A percentile compares a stretch with the other conserved stretches of the same genome.
Evolutionary conservation across 192 early-diverging fungal genomes (phyloP).

Genomic region (Podochytrium sp.): DNA sequence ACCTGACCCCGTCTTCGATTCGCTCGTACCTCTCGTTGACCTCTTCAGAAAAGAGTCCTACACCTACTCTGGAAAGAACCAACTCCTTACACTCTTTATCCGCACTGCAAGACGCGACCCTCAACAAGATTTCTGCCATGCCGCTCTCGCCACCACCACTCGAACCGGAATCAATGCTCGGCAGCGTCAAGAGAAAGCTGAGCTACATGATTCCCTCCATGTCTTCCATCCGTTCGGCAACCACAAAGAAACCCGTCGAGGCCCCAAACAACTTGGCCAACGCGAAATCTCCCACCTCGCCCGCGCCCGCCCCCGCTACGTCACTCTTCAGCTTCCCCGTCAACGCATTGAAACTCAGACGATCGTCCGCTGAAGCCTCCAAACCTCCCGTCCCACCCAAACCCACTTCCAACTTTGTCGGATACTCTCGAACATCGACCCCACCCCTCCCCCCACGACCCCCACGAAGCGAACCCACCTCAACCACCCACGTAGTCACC

Average conservation of each 20-base stretch:
- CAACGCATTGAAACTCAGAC: neutral
- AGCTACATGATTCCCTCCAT: neutral
- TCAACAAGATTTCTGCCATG: neutral
- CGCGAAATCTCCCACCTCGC: neutral
- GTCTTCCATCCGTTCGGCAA: neutral
- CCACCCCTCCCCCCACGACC: neutral
- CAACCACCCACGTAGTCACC: no score
- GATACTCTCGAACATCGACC: no score
- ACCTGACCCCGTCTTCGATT: no score
- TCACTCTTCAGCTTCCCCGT: neutral
- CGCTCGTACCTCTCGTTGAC: no score
- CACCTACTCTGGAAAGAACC: neutral
- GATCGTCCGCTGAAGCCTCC: neutral
- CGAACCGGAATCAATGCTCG: neutral
- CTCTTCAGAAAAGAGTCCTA: no score
- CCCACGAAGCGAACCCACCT: neutral
- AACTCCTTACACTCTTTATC: neutral
- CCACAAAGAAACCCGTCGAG: neutral
- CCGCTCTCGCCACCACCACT: neutral
- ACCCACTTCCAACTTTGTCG: neutral
- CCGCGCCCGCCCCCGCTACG: neutral
- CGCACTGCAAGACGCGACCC: neutral
- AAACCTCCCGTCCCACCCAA: neutral
- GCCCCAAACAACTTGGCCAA: no score
- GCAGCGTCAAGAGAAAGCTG: neutral